A percentile compares a stretch with the other conserved stretches of the same genome.
phyloP scores from a whole-genome alignment of 495 filamentous ascomycete genomes.

The Hyphodiscus hymeniophilus region DNA sequence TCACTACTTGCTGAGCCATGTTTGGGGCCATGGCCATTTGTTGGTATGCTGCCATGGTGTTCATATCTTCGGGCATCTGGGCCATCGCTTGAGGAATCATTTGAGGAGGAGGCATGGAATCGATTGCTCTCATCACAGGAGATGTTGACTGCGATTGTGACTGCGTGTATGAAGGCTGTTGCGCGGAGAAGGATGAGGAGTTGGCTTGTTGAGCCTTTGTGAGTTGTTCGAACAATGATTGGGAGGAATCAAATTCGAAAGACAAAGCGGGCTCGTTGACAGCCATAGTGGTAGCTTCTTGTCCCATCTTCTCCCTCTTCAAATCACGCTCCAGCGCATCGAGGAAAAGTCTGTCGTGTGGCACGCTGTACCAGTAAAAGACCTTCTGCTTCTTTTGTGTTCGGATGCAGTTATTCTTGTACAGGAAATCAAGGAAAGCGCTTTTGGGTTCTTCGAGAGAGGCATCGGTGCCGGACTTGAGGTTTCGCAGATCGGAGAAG shows the following conservation, averaged over 20 bases:
- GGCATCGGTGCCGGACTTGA: constrained; percentile 98
- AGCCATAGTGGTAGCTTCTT: constrained; percentile 93
- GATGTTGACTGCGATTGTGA: constrained; percentile 63
- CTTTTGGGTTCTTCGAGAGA: constrained; percentile 98
- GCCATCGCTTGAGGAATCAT: constrained; percentile 66
- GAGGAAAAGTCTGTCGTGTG: constrained; percentile 93
- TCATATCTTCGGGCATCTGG: constrained; percentile 74
- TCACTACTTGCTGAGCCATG: constrained; percentile 62
- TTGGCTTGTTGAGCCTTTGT: constrained; percentile 99
- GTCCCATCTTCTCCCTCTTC: constrained; percentile 98
- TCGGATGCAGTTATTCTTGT: constrained; percentile 99
- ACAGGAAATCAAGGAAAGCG: constrained; percentile 94
- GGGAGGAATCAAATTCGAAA: constrained; percentile 98
- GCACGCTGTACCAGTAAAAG: constrained; percentile 99
- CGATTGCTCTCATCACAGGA: constrained; percentile 82
- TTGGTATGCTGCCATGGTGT: constrained; percentile 63
- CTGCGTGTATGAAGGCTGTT: constrained; percentile 64
- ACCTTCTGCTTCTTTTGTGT: constrained; percentile 99
- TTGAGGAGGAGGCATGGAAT: constrained; percentile 76
- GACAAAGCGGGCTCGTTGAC: constrained; percentile 94
- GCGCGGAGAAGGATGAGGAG: constrained; percentile 88
- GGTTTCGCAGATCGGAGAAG: constrained; percentile 95
- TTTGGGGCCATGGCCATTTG: constrained; percentile 49
- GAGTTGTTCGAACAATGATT: constrained; percentile 98
- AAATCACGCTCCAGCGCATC: constrained; percentile 95